Percentiles rank a stretch among this genome's conserved stretches.
Evolutionary conservation across 2,329 filamentous ascomycete genomes (phyloP).

Genomic region (Aureobasidium sp.): DNA sequence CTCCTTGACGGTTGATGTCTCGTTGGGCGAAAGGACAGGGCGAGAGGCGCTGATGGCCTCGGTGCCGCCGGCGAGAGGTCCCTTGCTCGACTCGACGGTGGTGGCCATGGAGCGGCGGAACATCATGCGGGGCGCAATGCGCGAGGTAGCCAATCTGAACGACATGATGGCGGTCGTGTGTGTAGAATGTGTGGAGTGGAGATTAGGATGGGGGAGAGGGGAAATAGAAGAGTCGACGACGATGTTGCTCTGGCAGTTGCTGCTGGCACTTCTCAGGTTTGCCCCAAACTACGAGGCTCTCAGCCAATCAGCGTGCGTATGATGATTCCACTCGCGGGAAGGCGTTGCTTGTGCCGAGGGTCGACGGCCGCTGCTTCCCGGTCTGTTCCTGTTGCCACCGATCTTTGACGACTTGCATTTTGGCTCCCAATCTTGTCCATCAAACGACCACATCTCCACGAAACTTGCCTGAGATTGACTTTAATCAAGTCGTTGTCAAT

Average conservation of each 20-base stretch:
- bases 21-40: slow-evolving; percentile 34
- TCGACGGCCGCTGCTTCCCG: not conserved
- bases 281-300: not conserved
- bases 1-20: slow-evolving; percentile 54
- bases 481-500: not conserved
- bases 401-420: slow-evolving; percentile 4
- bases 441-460: not conserved
- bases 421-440: not conserved
- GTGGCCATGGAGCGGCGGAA: slow-evolving; percentile 29
- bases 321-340: slow-evolving; percentile 2
- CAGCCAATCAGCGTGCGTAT: slow-evolving; percentile 2
- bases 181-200: slow-evolving; percentile 14
- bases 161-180: slow-evolving; percentile 20
- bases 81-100: slow-evolving; percentile 25
- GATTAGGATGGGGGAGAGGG: slow-evolving; percentile 13
- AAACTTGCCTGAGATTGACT: slow-evolving; percentile 2
- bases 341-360: not conserved
- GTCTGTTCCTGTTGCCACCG: slow-evolving; percentile 6
- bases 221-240: slow-evolving; percentile 4
- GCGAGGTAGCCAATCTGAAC: slow-evolving; percentile 27
- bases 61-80: slow-evolving; percentile 20
- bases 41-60: slow-evolving; percentile 24
- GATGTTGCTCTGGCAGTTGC: not conserved
- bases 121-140: slow-evolving; percentile 21
- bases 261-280: not conserved